Conservation (phyloP, 2,329 filamentous ascomycete species). For the Chaetothyriales sp. region DNA sequence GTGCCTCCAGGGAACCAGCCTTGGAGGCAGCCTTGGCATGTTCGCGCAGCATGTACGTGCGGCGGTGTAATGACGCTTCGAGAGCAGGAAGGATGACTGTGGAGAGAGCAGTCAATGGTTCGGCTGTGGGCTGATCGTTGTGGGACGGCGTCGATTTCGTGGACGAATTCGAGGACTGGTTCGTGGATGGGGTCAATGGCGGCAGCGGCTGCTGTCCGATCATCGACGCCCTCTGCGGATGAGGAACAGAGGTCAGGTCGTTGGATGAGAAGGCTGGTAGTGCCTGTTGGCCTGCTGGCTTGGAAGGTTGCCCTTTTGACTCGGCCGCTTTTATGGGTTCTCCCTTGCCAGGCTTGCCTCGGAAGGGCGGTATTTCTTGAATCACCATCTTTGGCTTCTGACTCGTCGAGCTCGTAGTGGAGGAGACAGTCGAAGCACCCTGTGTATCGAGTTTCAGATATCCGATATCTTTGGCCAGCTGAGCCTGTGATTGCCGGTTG, state of each 20-base stretch:
- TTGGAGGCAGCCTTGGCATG: conserved; percentile 19
- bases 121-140: conserved; percentile 35
- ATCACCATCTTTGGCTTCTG: conserved; percentile 21
- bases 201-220: conserved; percentile 10
- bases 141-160: conserved; percentile 28
- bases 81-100: conserved; percentile 88
- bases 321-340: conserved; percentile 11
- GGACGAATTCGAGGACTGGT: conserved; percentile 2
- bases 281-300: conserved; percentile 16
- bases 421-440: not conserved
- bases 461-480: conserved; percentile 27
- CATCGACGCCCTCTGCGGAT: conserved; percentile 7
- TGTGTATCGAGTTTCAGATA: conserved; percentile 23
- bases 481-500: conserved; percentile 27
- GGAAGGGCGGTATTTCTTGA: conserved; percentile 22
- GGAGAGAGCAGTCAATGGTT: conserved; percentile 70
- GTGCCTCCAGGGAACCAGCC: conserved; percentile 20
- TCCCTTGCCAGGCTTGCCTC: conserved; percentile 17
- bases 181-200: conserved; percentile 7
- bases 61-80: conserved; percentile 74
- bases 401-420: conserved; percentile 6
- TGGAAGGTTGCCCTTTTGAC: conserved; percentile 14
- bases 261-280: conserved; percentile 19
- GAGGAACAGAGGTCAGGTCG: conserved; percentile 8
- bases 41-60: conserved; percentile 42